Base-by-base conservation (phyloP, 306 rosid genomes). In the Vigna trinervia region DNA sequence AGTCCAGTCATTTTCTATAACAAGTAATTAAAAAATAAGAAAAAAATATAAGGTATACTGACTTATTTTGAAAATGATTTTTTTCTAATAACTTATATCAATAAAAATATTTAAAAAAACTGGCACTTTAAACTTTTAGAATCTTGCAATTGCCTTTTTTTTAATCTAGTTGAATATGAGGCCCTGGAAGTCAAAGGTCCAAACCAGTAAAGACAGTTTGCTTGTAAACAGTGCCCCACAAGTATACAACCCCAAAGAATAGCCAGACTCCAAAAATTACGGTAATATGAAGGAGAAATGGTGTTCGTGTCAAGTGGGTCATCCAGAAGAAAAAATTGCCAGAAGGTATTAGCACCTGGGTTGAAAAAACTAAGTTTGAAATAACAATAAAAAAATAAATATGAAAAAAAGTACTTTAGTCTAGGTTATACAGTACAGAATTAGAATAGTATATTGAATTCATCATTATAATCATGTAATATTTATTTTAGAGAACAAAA, bases 301-400 rank as follows among this genome's bases (percentile, higher is more conserved):
- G 57, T 34, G 53, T 69, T 69, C 41, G 8, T 36, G 41, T 36
- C 41, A 36, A 36, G 56, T 9, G 39, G 12, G 59, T 58, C 80
- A 68, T 68, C 53, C 50, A 48, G 45, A 30, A 63, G 57, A 2
- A 20, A 59, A 69, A 79, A 41, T 66, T 36, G 76, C 62, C 57
- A 60, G 73, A 73, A 13, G 34, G 13, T 39, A 78, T 80, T 76
- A 46, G 67, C 82, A 74, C 68, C 87, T 68, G 79, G 30, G 20
- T 30, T 46, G 67, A 67, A 76, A 61, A 30, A 74, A 83, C 61
- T 36, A 85, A 73, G 51, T 68, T 64, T 71, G 60, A 48, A 23
- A 48, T 26, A 50, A 70, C 41, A 39, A 23, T 65, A 74, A 69
- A 19, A 71, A 12, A 5, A 5, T n/a, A 74, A 41, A 62, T 59